These are phyloP conservation scores for Microcos paniculata DNA, from an alignment of 345 rosid genomes.

Conservation along the genomic window DNA sequence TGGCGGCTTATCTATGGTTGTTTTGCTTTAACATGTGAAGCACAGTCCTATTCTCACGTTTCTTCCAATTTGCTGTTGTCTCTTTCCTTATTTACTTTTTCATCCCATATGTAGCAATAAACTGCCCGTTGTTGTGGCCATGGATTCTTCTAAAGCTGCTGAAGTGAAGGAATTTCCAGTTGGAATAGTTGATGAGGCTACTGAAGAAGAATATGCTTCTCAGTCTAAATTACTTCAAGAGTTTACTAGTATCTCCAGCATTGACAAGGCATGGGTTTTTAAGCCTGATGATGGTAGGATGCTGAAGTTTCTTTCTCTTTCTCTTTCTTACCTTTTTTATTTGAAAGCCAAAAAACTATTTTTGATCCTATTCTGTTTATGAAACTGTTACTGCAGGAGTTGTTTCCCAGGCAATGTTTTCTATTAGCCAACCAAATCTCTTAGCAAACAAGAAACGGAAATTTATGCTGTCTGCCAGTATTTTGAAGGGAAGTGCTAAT, in stretches of 20 bases:
- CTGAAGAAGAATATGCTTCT: conserved; percentile 65
- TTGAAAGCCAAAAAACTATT: background rate
- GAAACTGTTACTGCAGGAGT: conserved; percentile 37
- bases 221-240: conserved; percentile 77
- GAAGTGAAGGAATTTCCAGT: conserved; percentile 35
- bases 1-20: background rate
- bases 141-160: conserved; percentile 50
- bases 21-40: background rate
- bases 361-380: background rate
- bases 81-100: conserved; percentile 4
- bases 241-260: conserved; percentile 52
- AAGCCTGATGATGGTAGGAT: conserved; percentile 50
- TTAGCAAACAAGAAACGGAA: conserved; percentile 74
- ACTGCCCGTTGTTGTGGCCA: conserved; percentile 28
- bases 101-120: conserved; percentile 30
- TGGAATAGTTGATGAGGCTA: conserved; percentile 49
- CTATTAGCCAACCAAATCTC: conserved; percentile 75
- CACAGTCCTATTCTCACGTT: background rate
- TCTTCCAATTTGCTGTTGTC: background rate
- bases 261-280: conserved; percentile 85
- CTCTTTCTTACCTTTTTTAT: background rate
- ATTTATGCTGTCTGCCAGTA: conserved; percentile 52
- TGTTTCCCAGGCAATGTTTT: conserved; percentile 71
- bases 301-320: background rate
- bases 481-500: conserved; percentile 40